These are phyloP conservation scores for Wallacemonas sp. DNA, from an alignment of 208 protist species.

Conservation along the genomic window DNA sequence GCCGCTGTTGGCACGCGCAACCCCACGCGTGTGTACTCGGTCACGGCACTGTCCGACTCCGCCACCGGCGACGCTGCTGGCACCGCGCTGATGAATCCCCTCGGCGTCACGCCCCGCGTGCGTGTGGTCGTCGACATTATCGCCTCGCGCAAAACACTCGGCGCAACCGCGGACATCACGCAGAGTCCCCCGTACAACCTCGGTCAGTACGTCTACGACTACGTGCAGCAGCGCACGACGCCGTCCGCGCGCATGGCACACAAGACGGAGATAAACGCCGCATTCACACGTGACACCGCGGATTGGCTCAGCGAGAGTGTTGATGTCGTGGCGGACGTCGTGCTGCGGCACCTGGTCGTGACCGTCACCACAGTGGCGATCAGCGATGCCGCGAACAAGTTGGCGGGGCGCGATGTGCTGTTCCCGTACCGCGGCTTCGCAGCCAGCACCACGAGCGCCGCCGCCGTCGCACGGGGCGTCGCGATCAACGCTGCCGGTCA, in stretches of 20 bases:
- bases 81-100: too few relatives aligned
- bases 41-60: too few relatives aligned
- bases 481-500: too few relatives aligned
- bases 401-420: conserved; percentile 67
- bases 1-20: too few relatives aligned
- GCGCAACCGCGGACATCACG: conserved; percentile 27
- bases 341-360: neutral
- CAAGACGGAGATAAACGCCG: neutral
- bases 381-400: conserved; percentile 54
- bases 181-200: conserved; percentile 60
- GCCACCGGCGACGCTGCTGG: too few relatives aligned
- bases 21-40: conserved; percentile 1
- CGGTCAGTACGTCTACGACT: conserved; percentile 48
- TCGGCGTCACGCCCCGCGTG: conserved; percentile 10
- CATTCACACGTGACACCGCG: neutral
- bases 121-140: conserved; percentile 63
- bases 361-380: conserved; percentile 44
- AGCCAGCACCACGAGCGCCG: neutral
- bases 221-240: conserved; percentile 15
- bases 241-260: neutral
- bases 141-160: conserved; percentile 78
- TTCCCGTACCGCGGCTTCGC: conserved; percentile 49
- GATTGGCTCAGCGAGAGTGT: conserved; percentile 5
- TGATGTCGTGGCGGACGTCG: neutral
- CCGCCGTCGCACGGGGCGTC: too few relatives aligned